phyloP scores from a whole-genome alignment of 2,329 filamentous ascomycete genomes.

The Corinectria fuckeliana region DNA sequence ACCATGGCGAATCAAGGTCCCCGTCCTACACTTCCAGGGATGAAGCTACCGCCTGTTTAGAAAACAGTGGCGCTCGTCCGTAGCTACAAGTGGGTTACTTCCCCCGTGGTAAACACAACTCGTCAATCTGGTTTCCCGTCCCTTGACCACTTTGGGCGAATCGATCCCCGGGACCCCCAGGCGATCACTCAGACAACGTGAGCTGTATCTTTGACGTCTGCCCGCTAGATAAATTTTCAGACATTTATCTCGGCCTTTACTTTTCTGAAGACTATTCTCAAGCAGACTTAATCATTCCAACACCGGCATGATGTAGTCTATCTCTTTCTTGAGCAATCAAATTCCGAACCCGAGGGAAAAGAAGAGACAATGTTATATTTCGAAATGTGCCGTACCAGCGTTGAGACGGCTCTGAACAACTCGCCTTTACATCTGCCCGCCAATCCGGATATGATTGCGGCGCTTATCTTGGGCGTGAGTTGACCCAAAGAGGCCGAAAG shows the following conservation, averaged over 20 bases:
- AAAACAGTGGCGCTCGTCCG: conserved; percentile 31
- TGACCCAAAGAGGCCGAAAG: conserved; percentile 25
- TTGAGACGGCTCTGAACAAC: conserved; percentile 42
- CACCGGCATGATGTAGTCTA: conserved; percentile 40
- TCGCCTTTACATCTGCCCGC: conserved; percentile 43
- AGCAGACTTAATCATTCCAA: conserved; percentile 44
- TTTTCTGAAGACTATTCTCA: conserved; percentile 42
- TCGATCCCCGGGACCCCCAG: conserved; percentile 2
- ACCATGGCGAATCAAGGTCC: conserved; percentile 28
- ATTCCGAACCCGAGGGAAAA: conserved; percentile 23
- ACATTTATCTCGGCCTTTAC: conserved; percentile 43
- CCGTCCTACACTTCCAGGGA: conserved; percentile 27
- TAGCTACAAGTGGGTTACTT: conserved; percentile 24
- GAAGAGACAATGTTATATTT: conserved; percentile 35
- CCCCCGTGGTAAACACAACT: not conserved
- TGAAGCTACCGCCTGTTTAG: conserved; percentile 34
- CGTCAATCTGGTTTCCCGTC: not conserved
- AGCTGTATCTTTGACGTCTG: conserved; percentile 42
- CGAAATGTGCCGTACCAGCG: conserved; percentile 36
- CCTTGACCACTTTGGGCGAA: conserved; percentile 2
- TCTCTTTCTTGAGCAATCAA: conserved; percentile 37
- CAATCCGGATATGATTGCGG: conserved; percentile 37
- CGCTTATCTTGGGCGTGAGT: conserved; percentile 34
- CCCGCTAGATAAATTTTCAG: conserved; percentile 39
- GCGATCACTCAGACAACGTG: conserved; percentile 29